Conservation (phyloP, 106 monocot genomes). For the Agapanthus africanus region DNA sequence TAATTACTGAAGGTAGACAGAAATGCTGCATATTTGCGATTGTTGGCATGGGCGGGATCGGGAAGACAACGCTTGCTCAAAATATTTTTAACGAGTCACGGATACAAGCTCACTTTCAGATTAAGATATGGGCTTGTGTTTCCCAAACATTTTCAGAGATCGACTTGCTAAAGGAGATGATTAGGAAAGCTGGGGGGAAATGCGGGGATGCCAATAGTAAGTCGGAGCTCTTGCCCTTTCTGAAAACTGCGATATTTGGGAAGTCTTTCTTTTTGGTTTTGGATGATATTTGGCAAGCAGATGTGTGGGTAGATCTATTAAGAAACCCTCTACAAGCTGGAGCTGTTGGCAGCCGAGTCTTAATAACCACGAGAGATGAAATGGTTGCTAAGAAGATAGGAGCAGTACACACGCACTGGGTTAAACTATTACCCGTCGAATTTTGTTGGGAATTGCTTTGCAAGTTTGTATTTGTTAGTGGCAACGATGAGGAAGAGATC, state of each 20-base stretch:
- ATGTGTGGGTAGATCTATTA: conserved; percentile 11
- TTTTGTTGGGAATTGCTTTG: conserved; percentile 26
- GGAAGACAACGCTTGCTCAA: conserved; percentile 46
- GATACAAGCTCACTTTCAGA: conserved; percentile 16
- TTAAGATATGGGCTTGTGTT: conserved; percentile 32
- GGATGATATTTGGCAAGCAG: conserved; percentile 30
- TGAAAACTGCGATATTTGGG: not conserved
- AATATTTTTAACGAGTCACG: conserved; percentile 23
- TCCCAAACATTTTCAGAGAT: conserved; percentile 19
- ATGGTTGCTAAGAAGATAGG: conserved; percentile 10
- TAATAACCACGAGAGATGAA: conserved; percentile 18
- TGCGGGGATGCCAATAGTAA: conserved; percentile 4
- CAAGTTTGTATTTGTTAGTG: not conserved
- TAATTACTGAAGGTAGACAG: not conserved
- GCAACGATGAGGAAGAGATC: conserved; percentile 10
- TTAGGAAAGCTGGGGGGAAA: conserved; percentile 7
- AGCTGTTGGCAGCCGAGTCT: too few relatives aligned
- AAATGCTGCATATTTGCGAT: conserved; percentile 11
- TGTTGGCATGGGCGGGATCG: conserved; percentile 42
- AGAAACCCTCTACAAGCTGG: not conserved
- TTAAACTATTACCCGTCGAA: conserved; percentile 12
- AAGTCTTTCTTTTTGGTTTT: conserved; percentile 25
- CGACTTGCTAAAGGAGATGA: conserved; percentile 15
- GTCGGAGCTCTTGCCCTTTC: conserved; percentile 7
- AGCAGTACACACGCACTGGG: conserved; percentile 6